These are phyloP conservation scores for Wickerhamomyces alni DNA, from an alignment of 805 yeast species.

Conservation along the genomic window DNA sequence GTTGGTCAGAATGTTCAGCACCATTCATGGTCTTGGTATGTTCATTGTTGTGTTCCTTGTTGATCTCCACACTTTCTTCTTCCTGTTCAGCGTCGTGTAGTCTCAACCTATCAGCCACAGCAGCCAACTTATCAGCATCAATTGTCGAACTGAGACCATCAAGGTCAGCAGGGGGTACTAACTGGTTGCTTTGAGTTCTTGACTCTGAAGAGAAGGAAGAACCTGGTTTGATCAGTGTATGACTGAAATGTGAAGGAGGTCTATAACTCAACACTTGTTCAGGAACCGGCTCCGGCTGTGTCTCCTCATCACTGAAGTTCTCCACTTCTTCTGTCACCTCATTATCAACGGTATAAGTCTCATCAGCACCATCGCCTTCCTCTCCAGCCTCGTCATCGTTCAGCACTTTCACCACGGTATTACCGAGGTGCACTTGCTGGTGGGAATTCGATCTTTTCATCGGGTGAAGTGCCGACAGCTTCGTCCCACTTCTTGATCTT, in stretches of 20 bases:
- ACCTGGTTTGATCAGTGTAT: conserved; percentile 6
- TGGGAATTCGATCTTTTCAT: conserved; percentile 18
- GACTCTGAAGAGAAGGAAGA: conserved; percentile 7
- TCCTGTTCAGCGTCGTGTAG: background rate
- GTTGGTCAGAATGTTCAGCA: no score
- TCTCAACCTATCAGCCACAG: background rate
- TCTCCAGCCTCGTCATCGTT: conserved; percentile 9
- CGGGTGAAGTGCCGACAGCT: conserved; percentile 17
- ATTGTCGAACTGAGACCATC: background rate
- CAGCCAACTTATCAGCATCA: conserved; percentile 6
- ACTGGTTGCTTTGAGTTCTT: background rate
- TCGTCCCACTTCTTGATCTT: conserved; percentile 18
- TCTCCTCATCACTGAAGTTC: conserved; percentile 16
- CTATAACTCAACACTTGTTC: conserved; percentile 14
- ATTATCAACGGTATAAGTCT: conserved; percentile 6
- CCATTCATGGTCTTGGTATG: no score
- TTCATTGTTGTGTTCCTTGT: background rate
- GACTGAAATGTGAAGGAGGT: conserved; percentile 21
- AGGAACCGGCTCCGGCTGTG: conserved; percentile 1
- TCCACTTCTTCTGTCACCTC: conserved; percentile 22
- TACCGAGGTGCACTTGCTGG: conserved; percentile 10
- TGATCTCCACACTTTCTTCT: background rate
- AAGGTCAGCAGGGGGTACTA: no score
- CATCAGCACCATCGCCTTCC: conserved; percentile 6
- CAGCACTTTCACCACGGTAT: conserved; percentile 6